A percentile compares a stretch with the other conserved stretches of the same genome.
phyloP scores from a whole-genome alignment of 495 filamentous ascomycete species.

The Terfezia boudieri region DNA sequence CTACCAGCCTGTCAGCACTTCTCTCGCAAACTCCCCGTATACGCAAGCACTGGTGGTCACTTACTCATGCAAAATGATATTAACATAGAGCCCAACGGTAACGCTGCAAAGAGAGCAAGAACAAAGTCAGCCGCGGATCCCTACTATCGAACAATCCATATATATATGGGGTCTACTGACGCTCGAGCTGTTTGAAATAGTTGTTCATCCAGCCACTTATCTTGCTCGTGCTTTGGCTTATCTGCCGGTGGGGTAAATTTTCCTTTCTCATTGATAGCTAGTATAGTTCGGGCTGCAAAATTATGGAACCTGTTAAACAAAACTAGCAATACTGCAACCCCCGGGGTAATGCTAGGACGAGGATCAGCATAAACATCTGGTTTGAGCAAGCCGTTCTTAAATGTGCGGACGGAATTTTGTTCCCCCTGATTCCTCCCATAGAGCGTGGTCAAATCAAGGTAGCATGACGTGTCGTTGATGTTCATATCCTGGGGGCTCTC shows the following conservation, averaged over 20 bases:
- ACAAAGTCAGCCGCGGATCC: neutral
- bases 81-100: constrained; percentile 21
- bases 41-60: constrained; percentile 5
- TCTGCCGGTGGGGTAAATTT: constrained; percentile 15
- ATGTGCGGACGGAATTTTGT: constrained; percentile 27
- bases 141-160: neutral
- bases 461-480: constrained; percentile 30
- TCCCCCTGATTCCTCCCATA: constrained; percentile 29
- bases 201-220: constrained; percentile 20
- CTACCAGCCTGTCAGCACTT: neutral
- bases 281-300: constrained; percentile 19
- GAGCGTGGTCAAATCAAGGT: constrained; percentile 33
- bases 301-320: constrained; percentile 27
- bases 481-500: constrained; percentile 24
- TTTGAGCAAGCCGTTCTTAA: constrained; percentile 27
- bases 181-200: constrained; percentile 24
- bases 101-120: constrained; percentile 6
- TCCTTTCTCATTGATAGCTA: constrained; percentile 24
- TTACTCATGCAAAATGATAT: constrained; percentile 20
- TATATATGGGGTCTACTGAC: constrained; percentile 3
- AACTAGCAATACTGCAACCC: constrained; percentile 24
- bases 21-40: neutral
- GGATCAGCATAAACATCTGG: constrained; percentile 31
- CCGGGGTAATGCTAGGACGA: constrained; percentile 27
- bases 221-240: neutral